phyloP scores from a whole-genome alignment of 2,329 filamentous ascomycete species.

The Fusarium azukiicola region DNA sequence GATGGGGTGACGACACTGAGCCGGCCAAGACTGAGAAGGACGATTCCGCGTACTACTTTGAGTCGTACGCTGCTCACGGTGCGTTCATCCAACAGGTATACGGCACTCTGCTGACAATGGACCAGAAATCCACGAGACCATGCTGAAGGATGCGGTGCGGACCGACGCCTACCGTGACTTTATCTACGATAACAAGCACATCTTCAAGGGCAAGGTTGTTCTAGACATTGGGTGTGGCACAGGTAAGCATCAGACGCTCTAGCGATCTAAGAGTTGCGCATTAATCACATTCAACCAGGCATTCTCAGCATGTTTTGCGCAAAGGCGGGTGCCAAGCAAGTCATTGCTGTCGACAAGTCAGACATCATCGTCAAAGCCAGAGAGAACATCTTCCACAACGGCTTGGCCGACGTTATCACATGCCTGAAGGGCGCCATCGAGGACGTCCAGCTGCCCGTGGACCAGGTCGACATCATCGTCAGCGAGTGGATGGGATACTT shows the following conservation, averaged over 20 bases:
- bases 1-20: slow-evolving; percentile 79
- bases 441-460: slow-evolving; percentile 88
- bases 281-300: slow-evolving; percentile 65
- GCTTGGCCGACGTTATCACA: slow-evolving; percentile 86
- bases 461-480: slow-evolving; percentile 95
- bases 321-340: slow-evolving; percentile 90
- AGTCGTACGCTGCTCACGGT: slow-evolving; percentile 84
- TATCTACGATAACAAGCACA: slow-evolving; percentile 93
- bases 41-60: slow-evolving; percentile 71
- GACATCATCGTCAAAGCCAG: slow-evolving; percentile 93
- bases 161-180: slow-evolving; percentile 97
- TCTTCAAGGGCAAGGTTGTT: slow-evolving; percentile 92
- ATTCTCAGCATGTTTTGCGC: slow-evolving; percentile 98
- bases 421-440: slow-evolving; percentile 93
- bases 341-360: slow-evolving; percentile 96
- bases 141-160: slow-evolving; percentile 94
- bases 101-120: slow-evolving; percentile 18
- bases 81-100: slow-evolving; percentile 48
- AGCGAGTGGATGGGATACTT: slow-evolving; percentile 99
- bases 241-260: slow-evolving; percentile 62
- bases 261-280: slow-evolving; percentile 22
- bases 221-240: slow-evolving; percentile 95
- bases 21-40: slow-evolving; percentile 56
- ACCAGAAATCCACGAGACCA: slow-evolving; percentile 94
- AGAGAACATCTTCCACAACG: slow-evolving; percentile 92